phyloP scores from a whole-genome alignment of 2,329 filamentous ascomycete genomes.

The Fusarium robinianum region DNA sequence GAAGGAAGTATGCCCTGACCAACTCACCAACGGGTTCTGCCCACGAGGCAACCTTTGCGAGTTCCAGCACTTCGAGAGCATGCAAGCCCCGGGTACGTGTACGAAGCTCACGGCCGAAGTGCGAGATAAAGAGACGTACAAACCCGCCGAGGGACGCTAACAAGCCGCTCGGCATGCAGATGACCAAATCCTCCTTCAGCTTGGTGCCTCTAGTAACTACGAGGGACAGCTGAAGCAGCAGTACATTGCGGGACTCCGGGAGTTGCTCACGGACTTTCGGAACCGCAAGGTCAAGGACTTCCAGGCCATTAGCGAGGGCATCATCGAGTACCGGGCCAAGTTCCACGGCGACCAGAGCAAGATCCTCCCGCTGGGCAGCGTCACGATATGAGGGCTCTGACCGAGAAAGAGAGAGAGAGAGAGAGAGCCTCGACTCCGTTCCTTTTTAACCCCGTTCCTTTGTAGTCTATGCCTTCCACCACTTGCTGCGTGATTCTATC shows the following conservation, averaged over 20 bases:
- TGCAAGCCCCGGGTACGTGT: constrained; percentile 47
- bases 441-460: constrained; percentile 5
- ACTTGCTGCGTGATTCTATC: constrained; percentile 13
- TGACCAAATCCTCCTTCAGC: constrained; percentile 72
- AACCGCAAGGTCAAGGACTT: constrained; percentile 67
- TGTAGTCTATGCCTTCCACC: constrained; percentile 26
- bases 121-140: constrained; percentile 26
- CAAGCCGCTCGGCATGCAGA: constrained; percentile 57
- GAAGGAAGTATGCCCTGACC: constrained; percentile 75
- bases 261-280: constrained; percentile 64
- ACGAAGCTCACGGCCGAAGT: constrained; percentile 21
- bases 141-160: constrained; percentile 52
- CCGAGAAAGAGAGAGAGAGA: background rate
- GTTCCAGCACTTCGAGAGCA: constrained; percentile 72
- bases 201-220: constrained; percentile 69
- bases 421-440: background rate
- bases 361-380: constrained; percentile 61
- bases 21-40: constrained; percentile 72
- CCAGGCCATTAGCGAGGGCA: constrained; percentile 66
- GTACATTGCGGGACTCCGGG: constrained; percentile 66
- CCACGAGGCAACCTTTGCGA: constrained; percentile 71
- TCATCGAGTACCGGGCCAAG: constrained; percentile 67
- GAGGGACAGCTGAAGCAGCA: constrained; percentile 62
- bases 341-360: constrained; percentile 68
- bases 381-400: constrained; percentile 42